Base-by-base conservation (phyloP, 352 stramenopile species). In the Pythium sp. region DNA sequence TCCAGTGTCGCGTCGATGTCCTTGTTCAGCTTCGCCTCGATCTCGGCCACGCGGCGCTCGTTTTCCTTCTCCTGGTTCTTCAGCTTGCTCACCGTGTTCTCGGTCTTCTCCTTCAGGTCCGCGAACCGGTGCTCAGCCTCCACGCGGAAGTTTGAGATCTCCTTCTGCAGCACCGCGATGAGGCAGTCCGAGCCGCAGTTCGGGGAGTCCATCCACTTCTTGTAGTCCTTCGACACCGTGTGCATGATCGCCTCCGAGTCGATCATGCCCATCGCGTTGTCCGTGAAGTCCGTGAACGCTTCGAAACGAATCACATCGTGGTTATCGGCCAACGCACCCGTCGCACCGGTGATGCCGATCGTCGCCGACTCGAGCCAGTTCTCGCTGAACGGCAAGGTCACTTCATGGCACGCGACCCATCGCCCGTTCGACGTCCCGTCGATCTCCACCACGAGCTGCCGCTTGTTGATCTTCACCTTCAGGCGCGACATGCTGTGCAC, bases 41-140 rank as follows among this genome's bases (percentile, higher is more conserved):
- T 88, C 58, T 92, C 78, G 18, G 74, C 73, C 58, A 94, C 82
- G 59, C 84, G 81, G 51, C 76, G 80, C 70, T 95, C 86, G 68
- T 93, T 94, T 61, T 90, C 79, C 54, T 75, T 70, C 68, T 95
- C 87, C 64, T 92, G 83, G 51, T 79, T 80, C 71, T 86, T 87
- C 28, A 95, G 74, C 68, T 93, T 93, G 36, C 57, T 66, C 14
- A 95, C 86, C 20, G 79, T 93, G 70, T 92, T 90, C 62, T 82
- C 77, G n/a, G 84, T 95, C 75, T 92, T 93, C 68, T 95, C 87
- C 75, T 94, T 93, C 53, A 95, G 64, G 68, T 94, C 86, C 9
- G 83, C 75, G 65, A 95, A 92, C 54, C 84, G 82, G 73, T 95
- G 87, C 69, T 95, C 87, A 12, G 85, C 86, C 47, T 92, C 78